These are phyloP conservation scores for Deakozyma indianensis DNA, from an alignment of 805 yeast genomes.

Conservation along the genomic window DNA sequence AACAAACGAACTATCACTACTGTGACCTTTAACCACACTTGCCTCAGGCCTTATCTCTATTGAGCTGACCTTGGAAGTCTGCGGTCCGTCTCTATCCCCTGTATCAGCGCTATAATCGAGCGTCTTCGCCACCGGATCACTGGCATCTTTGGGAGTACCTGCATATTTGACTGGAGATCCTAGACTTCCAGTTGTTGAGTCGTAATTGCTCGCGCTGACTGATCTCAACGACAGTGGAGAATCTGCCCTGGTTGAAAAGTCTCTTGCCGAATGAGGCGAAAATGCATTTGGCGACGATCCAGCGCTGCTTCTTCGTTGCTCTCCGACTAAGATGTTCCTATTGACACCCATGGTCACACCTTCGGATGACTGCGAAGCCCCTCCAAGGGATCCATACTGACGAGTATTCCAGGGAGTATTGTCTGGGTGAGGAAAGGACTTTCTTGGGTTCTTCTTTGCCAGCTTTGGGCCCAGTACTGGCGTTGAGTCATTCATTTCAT, in stretches of 20 bases:
- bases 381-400: constrained; percentile 47
- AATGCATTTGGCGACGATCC: no score
- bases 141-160: no score
- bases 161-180: no score
- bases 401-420: constrained; percentile 39
- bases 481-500: constrained; percentile 34
- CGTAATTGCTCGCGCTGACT: no score
- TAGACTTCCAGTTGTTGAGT: no score
- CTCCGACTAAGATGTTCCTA: constrained; percentile 26
- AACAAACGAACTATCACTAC: no score
- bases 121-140: no score
- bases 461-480: constrained; percentile 48
- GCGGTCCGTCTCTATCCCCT: no score
- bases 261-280: background rate
- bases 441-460: constrained; percentile 18
- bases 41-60: no score
- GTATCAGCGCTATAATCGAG: no score
- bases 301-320: background rate
- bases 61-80: no score
- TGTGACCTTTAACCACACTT: no score
- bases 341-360: constrained; percentile 39
- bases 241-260: background rate
- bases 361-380: constrained; percentile 38
- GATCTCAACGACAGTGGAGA: background rate
- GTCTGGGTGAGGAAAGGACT: constrained; percentile 29